Conservation (phyloP, 805 yeast genomes). For the Middelhovenomyces tepae region DNA sequence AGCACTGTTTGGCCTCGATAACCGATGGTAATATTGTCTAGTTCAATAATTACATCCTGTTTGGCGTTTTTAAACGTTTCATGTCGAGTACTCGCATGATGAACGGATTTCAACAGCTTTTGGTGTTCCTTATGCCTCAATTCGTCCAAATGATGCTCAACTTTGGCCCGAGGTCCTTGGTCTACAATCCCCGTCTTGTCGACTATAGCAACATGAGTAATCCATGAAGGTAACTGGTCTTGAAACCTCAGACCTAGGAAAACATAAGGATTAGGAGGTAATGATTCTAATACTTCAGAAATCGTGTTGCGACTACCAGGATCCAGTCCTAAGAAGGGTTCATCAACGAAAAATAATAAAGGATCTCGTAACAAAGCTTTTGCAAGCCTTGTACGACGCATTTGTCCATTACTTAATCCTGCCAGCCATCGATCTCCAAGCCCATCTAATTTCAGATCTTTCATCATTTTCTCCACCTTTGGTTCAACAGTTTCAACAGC, state of each 20-base stretch:
- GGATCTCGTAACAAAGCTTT: conserved; percentile 60
- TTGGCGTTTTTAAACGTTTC: background rate
- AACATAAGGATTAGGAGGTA: conserved; percentile 44
- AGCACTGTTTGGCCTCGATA: conserved; percentile 59
- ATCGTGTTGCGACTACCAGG: conserved; percentile 59
- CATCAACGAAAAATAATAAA: conserved; percentile 64
- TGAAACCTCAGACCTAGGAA: conserved; percentile 71
- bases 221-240: conserved; percentile 73
- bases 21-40: conserved; percentile 53
- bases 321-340: conserved; percentile 87
- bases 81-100: conserved; percentile 9
- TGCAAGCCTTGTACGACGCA: conserved; percentile 83
- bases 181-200: conserved; percentile 43
- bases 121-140: conserved; percentile 15
- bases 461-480: conserved; percentile 34
- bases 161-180: conserved; percentile 37
- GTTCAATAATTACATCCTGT: conserved; percentile 34
- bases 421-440: conserved; percentile 70
- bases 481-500: background rate
- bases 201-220: conserved; percentile 60
- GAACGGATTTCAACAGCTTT: conserved; percentile 7
- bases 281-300: conserved; percentile 39
- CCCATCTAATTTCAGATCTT: conserved; percentile 44
- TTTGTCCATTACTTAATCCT: conserved; percentile 88
- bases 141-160: conserved; percentile 19